phyloP scores from a whole-genome alignment of 2,329 filamentous ascomycete species.

The Microdochium trichocladiopsis region DNA sequence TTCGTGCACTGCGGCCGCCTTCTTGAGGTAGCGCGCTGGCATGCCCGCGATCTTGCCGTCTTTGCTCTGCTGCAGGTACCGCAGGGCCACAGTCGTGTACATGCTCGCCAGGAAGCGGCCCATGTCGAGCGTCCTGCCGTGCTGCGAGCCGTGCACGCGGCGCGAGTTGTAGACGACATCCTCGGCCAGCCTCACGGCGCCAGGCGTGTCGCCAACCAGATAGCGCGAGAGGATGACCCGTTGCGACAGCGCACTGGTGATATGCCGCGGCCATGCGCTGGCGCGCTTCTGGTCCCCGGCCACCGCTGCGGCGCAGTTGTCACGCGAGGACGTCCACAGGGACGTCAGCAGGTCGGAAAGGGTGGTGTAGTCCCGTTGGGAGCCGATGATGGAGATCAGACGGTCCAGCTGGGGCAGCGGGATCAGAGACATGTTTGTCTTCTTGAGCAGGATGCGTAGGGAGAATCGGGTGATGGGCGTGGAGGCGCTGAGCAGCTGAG shows the following conservation, averaged over 20 bases:
- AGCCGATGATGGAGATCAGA: background rate
- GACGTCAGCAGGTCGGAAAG: background rate
- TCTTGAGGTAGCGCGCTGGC: no score
- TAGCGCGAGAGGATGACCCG: no score
- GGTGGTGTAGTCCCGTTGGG: background rate
- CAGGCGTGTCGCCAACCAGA: no score
- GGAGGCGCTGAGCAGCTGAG: no score
- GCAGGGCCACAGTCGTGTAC: background rate
- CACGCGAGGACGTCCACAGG: background rate
- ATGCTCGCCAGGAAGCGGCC: background rate
- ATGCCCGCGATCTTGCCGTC: background rate
- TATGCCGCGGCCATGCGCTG: no score
- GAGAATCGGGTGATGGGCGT: no score
- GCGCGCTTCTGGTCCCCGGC: no score
- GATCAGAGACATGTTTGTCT: no score
- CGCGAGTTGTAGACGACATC: conserved; percentile 2
- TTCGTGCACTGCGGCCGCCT: no score
- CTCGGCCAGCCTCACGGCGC: conserved; percentile 1
- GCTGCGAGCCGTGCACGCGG: conserved; percentile 1
- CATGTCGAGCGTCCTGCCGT: conserved; percentile 1
- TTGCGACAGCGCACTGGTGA: no score
- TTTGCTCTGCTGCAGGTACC: background rate
- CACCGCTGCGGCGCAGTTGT: background rate
- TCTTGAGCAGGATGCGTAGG: no score
- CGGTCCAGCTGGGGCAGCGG: conserved; percentile 1